Evolutionary conservation across 2,329 filamentous ascomycete species (phyloP), one percentile per base, ranked within the genome.

Genomic region (Fusarium dlaminii): DNA sequence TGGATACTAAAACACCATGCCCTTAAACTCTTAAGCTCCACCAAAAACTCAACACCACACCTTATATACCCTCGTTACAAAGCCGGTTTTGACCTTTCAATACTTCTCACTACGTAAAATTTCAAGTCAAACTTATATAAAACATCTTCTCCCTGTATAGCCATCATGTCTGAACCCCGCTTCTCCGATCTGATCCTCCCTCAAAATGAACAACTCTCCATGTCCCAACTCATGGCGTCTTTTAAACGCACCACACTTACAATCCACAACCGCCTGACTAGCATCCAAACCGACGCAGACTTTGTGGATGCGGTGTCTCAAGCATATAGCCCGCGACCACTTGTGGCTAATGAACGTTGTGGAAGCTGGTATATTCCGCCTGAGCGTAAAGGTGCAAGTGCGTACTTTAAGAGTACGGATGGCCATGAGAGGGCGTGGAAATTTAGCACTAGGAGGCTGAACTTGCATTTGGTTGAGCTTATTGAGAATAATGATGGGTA

Each of bases 381-480:
- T 0, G 82, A 82, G 13, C 79, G 79, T 32, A 96, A 96, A 82
- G 83, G 80, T 3, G 93, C 90, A 37, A 95, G 93, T 74, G 94
- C 93, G 37, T 99, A 98, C 83, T 99, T 98, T 84, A 99, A 99
- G 87, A 97, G 94, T 83, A 99, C 96, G 5, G 96, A 99, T 83
- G 96, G 96, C 2, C 96, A 99, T 81, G 91, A 91, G 59, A 92
- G 94, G 14, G 91, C 97, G 79, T 99, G 96, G 96, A 90, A 91
- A 70, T 98, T 98, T 80, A 98, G 94, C 82, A 89, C 92, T 29
- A 86, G 96, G 72, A 87, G 96, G 73, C 83, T 98, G 78, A 99
- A 99, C 80, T 80, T 98, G 77, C 93, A 97, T 73, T 80, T 98
- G 22, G 81, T 98, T 56, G 87, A 91, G 39, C 78, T 95, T 45